Percentiles rank a stretch among this genome's conserved stretches.
Evolutionary conservation across 495 filamentous ascomycete genomes (phyloP).

Genomic region (Staphylotrichum longicolle): DNA sequence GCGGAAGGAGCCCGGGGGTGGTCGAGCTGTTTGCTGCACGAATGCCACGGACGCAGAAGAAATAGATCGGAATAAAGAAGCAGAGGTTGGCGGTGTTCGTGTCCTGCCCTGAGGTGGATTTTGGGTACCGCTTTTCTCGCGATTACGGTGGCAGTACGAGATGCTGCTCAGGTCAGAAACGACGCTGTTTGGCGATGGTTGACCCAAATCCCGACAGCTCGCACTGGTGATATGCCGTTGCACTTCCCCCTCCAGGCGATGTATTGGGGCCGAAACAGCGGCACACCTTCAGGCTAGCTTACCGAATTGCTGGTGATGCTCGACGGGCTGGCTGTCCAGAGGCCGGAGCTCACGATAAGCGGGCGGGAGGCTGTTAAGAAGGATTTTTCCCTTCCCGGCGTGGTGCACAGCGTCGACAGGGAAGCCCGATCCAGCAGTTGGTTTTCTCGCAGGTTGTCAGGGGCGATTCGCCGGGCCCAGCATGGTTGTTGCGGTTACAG

Average conservation of each 20-base stretch:
- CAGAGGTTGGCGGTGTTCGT: background rate
- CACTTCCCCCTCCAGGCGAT: background rate
- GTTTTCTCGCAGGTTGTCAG: conserved; percentile 37
- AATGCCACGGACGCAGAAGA: conserved; percentile 12
- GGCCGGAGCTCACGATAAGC: conserved; percentile 12
- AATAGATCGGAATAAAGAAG: conserved; percentile 18
- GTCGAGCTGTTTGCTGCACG: conserved; percentile 9
- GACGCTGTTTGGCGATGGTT: too few species aligned
- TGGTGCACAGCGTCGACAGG: conserved; percentile 32
- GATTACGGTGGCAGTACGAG: background rate
- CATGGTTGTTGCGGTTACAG: conserved; percentile 22
- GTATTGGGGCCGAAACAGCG: conserved; percentile 4
- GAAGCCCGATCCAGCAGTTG: conserved; percentile 35
- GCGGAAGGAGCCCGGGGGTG: background rate
- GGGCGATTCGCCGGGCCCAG: conserved; percentile 31
- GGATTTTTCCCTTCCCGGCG: conserved; percentile 34
- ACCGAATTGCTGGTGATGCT: conserved; percentile 27
- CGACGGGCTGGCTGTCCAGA: conserved; percentile 23
- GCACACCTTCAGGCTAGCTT: conserved; percentile 17
- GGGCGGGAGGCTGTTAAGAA: conserved; percentile 32
- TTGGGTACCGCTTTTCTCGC: background rate
- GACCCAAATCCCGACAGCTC: background rate
- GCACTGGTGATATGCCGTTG: conserved; percentile 4
- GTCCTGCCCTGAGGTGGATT: background rate
- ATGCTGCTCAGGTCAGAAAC: too few species aligned